These are phyloP conservation scores for Mrakia blollopis DNA, from an alignment of 768 basidiomycete genomes.

Conservation along the genomic window DNA sequence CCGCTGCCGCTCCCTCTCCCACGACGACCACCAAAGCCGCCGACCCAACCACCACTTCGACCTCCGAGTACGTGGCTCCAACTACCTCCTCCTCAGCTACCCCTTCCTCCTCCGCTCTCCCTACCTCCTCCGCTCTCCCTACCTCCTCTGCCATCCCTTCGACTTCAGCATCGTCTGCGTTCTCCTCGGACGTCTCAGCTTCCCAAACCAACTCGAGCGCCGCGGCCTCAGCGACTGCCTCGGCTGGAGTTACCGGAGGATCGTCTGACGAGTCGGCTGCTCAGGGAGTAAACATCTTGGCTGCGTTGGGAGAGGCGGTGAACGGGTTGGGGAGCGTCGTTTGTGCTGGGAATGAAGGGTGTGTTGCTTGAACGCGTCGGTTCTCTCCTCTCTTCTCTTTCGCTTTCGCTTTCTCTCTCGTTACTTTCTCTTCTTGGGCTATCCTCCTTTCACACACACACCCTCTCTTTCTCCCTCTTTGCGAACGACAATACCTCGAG, in stretches of 20 bases:
- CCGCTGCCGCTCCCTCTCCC: not conserved
- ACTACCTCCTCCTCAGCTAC: not conserved
- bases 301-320: not conserved
- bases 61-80: not conserved
- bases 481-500: not conserved
- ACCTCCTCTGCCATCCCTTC: not conserved
- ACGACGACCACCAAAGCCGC: not conserved
- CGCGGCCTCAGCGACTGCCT: not conserved
- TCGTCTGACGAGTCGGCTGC: not conserved
- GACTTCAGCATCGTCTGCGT: not conserved
- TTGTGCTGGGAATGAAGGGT: not conserved
- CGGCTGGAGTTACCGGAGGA: not conserved
- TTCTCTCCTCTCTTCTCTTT: too few species aligned
- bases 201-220: not conserved
- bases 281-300: not conserved
- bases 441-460: not conserved
- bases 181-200: not conserved
- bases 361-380: not conserved
- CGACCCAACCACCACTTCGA: not conserved
- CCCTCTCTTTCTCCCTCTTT: not conserved
- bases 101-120: not conserved
- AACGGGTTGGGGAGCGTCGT: not conserved
- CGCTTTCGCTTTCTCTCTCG: not conserved
- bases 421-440: not conserved
- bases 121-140: not conserved